Percentiles rank a stretch among this genome's conserved stretches.
phyloP scores from a whole-genome alignment of 345 rosid genomes.

The Anastatica hierochuntica region DNA sequence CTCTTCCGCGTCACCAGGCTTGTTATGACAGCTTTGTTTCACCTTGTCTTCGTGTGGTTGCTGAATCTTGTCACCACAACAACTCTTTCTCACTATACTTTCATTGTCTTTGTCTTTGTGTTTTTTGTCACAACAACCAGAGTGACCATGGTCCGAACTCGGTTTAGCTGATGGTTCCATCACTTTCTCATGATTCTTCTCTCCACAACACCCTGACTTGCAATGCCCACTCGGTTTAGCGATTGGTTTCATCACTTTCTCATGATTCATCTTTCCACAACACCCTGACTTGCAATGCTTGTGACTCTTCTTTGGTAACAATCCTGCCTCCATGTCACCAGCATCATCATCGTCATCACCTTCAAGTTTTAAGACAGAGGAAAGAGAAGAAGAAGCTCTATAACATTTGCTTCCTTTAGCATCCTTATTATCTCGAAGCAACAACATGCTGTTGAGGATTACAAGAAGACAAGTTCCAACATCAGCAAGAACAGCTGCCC shows the following conservation, averaged over 20 bases:
- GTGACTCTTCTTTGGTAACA: too few relatives aligned
- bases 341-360: not conserved
- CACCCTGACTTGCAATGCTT: too few relatives aligned
- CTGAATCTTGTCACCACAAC: slow-evolving; percentile 14
- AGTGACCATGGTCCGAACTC: slow-evolving; percentile 9
- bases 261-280: too few relatives aligned
- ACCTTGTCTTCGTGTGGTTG: not conserved
- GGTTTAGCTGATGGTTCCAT: not conserved
- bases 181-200: slow-evolving; percentile 5
- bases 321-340: too few relatives aligned
- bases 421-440: slow-evolving; percentile 31
- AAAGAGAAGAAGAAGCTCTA: slow-evolving; percentile 7
- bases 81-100: slow-evolving; percentile 1
- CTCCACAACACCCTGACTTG: too few relatives aligned
- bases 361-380: slow-evolving; percentile 1
- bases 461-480: slow-evolving; percentile 83
- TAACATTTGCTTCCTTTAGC: slow-evolving; percentile 6
- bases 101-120: slow-evolving; percentile 10
- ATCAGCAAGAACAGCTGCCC: slow-evolving; percentile 91
- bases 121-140: slow-evolving; percentile 24
- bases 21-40: slow-evolving; percentile 17
- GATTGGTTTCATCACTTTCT: too few relatives aligned
- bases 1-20: not conserved
- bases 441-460: slow-evolving; percentile 71
- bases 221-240: too few relatives aligned